A percentile compares a stretch with the other conserved stretches of the same genome.
phyloP scores from a whole-genome alignment of 2,329 filamentous ascomycete species.

The Pseudomassariella vexata region DNA sequence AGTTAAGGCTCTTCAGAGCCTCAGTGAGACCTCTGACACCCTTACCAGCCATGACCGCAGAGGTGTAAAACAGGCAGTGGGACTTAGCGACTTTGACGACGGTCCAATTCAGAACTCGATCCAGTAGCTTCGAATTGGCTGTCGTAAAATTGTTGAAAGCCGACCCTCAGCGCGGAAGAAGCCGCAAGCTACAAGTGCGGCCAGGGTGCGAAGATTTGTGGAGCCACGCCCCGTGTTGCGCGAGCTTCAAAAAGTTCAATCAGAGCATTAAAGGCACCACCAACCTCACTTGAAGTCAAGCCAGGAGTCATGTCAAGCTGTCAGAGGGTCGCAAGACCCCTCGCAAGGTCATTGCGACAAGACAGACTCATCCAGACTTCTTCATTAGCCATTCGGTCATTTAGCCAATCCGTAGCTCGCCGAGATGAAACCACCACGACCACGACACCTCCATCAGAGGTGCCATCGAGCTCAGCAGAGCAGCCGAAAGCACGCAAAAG shows the following conservation, averaged over 20 bases:
- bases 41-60: slow-evolving; percentile 37
- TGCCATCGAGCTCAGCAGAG: slow-evolving; percentile 13
- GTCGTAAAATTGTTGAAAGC: neutral
- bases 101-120: too few relatives aligned
- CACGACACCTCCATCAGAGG: slow-evolving; percentile 10
- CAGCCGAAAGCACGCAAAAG: slow-evolving; percentile 27
- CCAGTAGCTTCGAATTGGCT: too few relatives aligned
- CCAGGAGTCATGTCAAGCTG: slow-evolving; percentile 48
- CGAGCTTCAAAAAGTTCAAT: slow-evolving; percentile 8
- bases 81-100: too few relatives aligned
- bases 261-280: neutral
- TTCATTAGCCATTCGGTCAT: slow-evolving; percentile 25
- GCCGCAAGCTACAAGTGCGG: too few relatives aligned
- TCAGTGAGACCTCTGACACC: slow-evolving; percentile 45
- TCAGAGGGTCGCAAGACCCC: slow-evolving; percentile 51
- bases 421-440: slow-evolving; percentile 29
- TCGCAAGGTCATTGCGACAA: slow-evolving; percentile 48
- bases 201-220: too few relatives aligned
- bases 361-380: slow-evolving; percentile 20
- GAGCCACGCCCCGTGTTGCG: neutral
- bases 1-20: slow-evolving; percentile 44
- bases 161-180: too few relatives aligned
- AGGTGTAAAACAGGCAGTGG: slow-evolving; percentile 10
- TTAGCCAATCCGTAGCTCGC: slow-evolving; percentile 28
- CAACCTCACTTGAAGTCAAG: too few relatives aligned